These are phyloP conservation scores for Avicennia marina DNA, from an alignment of 257 asterid genomes.

Conservation along the genomic window DNA sequence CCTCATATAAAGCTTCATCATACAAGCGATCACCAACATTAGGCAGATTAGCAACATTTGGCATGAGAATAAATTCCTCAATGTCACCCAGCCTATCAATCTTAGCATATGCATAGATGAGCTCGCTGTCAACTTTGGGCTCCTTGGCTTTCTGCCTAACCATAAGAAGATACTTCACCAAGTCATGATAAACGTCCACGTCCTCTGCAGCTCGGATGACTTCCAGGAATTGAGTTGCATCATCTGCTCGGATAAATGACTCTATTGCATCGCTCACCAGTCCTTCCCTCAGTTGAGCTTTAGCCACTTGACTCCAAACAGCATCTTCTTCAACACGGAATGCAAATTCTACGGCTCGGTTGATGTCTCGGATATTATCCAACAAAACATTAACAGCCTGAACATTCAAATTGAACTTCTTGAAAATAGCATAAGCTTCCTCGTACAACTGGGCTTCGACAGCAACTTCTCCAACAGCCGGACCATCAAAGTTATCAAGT, in stretches of 20 bases:
- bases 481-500: slow-evolving; percentile 98
- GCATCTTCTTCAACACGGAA: slow-evolving; percentile 98
- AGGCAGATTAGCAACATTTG: slow-evolving; percentile 98
- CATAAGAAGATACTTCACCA: slow-evolving; percentile 95
- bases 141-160: slow-evolving; percentile 95
- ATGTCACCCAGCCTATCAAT: slow-evolving; percentile 91
- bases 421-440: slow-evolving; percentile 96
- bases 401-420: slow-evolving; percentile 95
- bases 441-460: slow-evolving; percentile 90
- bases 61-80: slow-evolving; percentile 96
- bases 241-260: slow-evolving; percentile 96
- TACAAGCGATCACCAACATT: slow-evolving; percentile 97
- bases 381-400: slow-evolving; percentile 94
- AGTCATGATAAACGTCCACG: slow-evolving; percentile 84
- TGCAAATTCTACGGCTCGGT: slow-evolving; percentile 96
- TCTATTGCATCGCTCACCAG: slow-evolving; percentile 96
- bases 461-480: slow-evolving; percentile 99
- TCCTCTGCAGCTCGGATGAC: slow-evolving; percentile 89
- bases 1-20: slow-evolving; percentile 93
- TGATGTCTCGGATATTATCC: slow-evolving; percentile 85
- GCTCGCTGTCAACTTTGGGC: slow-evolving; percentile 98
- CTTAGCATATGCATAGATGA: slow-evolving; percentile 96
- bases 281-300: slow-evolving; percentile 96
- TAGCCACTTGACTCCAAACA: slow-evolving; percentile 99
- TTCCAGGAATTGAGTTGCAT: slow-evolving; percentile 81